Evolutionary conservation across 768 basidiomycete species (phyloP).

Genomic region (Lepiota subincarnata): DNA sequence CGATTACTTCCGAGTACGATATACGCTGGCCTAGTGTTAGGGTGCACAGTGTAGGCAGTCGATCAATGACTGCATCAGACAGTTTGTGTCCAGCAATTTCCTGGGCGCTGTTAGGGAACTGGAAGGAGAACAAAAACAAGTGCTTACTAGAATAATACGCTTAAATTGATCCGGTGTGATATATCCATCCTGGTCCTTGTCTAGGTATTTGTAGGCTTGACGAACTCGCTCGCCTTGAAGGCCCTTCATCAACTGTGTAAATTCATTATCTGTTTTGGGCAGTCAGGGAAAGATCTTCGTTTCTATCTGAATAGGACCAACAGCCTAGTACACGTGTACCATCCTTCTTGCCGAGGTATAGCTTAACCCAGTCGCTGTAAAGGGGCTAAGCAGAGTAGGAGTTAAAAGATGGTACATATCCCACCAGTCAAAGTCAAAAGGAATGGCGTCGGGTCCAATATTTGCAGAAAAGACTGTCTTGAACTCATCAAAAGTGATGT

Average conservation of each 20-base stretch:
- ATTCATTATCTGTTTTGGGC: constrained; percentile 72
- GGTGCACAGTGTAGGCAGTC: constrained; percentile 88
- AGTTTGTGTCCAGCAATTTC: constrained; percentile 98
- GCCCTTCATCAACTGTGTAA: constrained; percentile 98
- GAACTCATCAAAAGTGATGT: constrained; percentile 92
- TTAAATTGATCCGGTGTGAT: constrained; percentile 94
- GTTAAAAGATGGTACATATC: constrained; percentile 13
- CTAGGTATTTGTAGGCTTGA: constrained; percentile 92
- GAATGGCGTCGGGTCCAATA: constrained; percentile 73
- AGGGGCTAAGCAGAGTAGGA: neutral
- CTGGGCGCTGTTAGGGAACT: constrained; percentile 32
- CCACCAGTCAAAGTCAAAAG: constrained; percentile 93
- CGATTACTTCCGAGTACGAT: constrained; percentile 93
- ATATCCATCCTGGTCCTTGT: constrained; percentile 88
- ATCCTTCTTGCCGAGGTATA: constrained; percentile 92
- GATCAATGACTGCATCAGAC: constrained; percentile 87
- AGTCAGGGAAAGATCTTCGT: neutral
- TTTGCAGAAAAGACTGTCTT: constrained; percentile 86
- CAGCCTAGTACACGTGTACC: constrained; percentile 90
- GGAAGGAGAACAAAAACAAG: neutral
- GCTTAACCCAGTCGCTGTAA: constrained; percentile 86
- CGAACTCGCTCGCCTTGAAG: constrained; percentile 96
- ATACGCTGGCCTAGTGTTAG: constrained; percentile 86
- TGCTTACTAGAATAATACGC: constrained; percentile 81
- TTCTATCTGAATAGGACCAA: constrained; percentile 37